These are phyloP conservation scores for Nelumbo lutea DNA, from an alignment of 164 flowering plant genomes.

Conservation along the genomic window DNA sequence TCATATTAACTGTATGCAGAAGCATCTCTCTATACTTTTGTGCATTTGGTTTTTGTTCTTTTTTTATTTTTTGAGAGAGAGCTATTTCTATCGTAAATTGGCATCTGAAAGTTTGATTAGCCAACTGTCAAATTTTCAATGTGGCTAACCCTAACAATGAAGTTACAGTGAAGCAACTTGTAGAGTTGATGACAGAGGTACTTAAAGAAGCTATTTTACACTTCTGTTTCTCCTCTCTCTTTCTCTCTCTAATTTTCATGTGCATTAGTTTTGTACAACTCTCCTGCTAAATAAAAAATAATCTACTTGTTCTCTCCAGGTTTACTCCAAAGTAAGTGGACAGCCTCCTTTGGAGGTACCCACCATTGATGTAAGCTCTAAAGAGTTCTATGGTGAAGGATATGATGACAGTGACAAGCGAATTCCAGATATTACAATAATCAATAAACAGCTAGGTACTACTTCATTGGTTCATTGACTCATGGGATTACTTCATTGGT, in stretches of 20 bases:
- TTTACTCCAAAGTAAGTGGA: conserved; percentile 82
- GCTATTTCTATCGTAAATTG: too few relatives aligned
- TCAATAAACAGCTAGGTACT: conserved; percentile 84
- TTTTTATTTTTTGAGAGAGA: too few relatives aligned
- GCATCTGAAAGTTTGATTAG: conserved; percentile 4
- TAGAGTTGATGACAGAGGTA: conserved; percentile 17
- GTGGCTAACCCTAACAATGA: not conserved
- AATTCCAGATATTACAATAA: conserved; percentile 95
- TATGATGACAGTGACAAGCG: conserved; percentile 96
- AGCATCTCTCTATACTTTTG: too few relatives aligned
- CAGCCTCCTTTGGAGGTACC: conserved; percentile 63
- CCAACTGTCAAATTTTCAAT: conserved; percentile 27
- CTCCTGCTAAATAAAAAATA: too few relatives aligned
- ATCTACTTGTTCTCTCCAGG: conserved; percentile 30
- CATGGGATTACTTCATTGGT: too few relatives aligned
- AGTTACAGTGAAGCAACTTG: too few relatives aligned
- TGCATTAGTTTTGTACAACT: too few relatives aligned
- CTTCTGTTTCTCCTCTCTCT: too few relatives aligned
- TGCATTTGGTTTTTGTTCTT: too few relatives aligned
- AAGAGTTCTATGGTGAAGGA: conserved; percentile 95
- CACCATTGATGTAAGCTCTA: conserved; percentile 84
- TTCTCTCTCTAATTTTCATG: too few relatives aligned
- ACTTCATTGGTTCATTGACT: not conserved
- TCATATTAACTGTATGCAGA: too few relatives aligned
- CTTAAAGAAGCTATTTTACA: not conserved